phyloP scores from a whole-genome alignment of 176 grass and related monocot species.

The Juncus effusus region DNA sequence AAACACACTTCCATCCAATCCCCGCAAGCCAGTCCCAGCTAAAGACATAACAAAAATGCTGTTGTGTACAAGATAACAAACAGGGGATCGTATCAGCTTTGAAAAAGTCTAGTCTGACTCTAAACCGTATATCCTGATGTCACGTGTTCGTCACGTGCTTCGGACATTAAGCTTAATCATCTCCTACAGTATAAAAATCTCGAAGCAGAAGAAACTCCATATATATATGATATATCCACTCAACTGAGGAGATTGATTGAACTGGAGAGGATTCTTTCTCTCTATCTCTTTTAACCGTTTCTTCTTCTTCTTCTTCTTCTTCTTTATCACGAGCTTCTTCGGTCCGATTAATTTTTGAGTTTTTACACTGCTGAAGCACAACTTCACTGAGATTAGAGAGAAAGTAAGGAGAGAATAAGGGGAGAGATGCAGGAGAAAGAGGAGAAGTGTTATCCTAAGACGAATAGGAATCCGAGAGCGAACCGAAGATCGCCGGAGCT shows the following conservation, averaged over 20 bases:
- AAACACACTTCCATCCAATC: not conserved
- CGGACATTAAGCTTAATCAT: not conserved
- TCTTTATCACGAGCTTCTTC: not conserved
- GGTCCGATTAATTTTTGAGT: not conserved
- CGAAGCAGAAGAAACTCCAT: not conserved
- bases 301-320: not conserved
- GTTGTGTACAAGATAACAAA: too few species aligned
- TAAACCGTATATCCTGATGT: constrained; percentile 6
- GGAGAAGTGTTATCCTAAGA: not conserved
- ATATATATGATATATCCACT: not conserved
- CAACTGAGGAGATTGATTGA: not conserved
- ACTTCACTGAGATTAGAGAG: not conserved
- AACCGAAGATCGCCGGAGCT: constrained; percentile 22
- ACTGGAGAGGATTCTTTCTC: constrained; percentile 23
- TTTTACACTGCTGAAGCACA: not conserved
- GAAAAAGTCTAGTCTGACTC: not conserved
- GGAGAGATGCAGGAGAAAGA: constrained; percentile 20
- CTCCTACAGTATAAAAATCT: not conserved
- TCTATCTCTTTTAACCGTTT: constrained; percentile 16
- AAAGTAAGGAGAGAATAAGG: not conserved
- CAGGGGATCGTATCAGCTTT: not conserved
- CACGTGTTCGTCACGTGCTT: constrained; percentile 14
- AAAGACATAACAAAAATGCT: not conserved
- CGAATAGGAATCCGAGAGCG: not conserved
- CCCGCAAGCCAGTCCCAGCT: not conserved